A percentile compares a stretch with the other conserved stretches of the same genome.
Conservation (phyloP, 2,329 filamentous ascomycete species). For the Zymoseptoria passerinii region DNA sequence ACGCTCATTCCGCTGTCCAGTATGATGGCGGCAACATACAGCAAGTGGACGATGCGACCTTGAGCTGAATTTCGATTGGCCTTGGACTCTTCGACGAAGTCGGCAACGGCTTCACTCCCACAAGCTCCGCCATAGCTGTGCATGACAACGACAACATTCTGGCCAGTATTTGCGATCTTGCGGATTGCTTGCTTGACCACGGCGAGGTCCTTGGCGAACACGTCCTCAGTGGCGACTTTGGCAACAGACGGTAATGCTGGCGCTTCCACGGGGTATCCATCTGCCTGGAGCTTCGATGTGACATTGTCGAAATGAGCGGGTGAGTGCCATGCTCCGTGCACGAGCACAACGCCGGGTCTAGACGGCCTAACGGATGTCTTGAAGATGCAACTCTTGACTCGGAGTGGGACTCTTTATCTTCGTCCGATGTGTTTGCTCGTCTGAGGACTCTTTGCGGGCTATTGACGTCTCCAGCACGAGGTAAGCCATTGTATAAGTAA, state of each 20-base stretch:
- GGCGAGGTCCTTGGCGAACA: constrained; percentile 4
- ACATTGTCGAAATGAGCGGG: constrained; percentile 5
- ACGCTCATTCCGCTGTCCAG: constrained; percentile 1
- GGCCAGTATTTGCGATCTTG: constrained; percentile 13
- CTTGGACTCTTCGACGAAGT: constrained; percentile 3
- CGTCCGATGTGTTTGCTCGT: not conserved
- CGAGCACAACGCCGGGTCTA: constrained; percentile 7
- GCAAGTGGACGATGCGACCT: constrained; percentile 6
- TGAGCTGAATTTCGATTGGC: not conserved
- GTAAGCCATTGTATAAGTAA: not conserved
- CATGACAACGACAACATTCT: constrained; percentile 24
- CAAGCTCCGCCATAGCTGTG: constrained; percentile 27
- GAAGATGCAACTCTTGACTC: not conserved
- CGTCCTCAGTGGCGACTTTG: constrained; percentile 1
- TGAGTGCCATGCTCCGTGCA: constrained; percentile 9
- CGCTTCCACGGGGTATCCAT: constrained; percentile 6
- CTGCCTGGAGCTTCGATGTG: not conserved
- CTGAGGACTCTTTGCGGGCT: not conserved
- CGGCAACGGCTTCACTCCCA: constrained; percentile 22
- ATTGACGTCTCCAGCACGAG: not conserved
- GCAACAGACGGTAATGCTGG: constrained; percentile 1
- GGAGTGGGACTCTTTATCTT: not conserved
- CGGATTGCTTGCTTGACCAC: constrained; percentile 8
- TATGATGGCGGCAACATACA: constrained; percentile 10
- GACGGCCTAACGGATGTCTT: not conserved